Evolutionary conservation across 2,329 filamentous ascomycete species (phyloP), one percentile per base, ranked within the genome.

Genomic region (Ascochyta lentis): DNA sequence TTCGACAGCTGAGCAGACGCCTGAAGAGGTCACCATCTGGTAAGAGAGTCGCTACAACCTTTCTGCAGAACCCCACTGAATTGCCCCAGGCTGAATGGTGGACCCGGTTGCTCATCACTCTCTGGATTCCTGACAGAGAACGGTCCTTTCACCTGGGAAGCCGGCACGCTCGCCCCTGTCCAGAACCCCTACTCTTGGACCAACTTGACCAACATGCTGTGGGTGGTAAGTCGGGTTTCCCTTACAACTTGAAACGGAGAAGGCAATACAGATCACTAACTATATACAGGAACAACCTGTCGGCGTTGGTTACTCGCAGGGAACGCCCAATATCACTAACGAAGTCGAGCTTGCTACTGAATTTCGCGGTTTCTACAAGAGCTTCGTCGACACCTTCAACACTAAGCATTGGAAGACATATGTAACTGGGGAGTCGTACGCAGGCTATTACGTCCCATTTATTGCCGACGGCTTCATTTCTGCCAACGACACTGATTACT

Each of bases 61-160:
- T 10, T 31, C n/a, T 10, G 1, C 23, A 37, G 12, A 6, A 24
- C 6, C 8, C n/a, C 51, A 22, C 53, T 61, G 16, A 63, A 27
- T 12, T 49, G 5, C 33, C 19, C 13, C 37, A 73, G 70, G 71
- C 66, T 76, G 45, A 76, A 76, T 42, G 74, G 73, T 26, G 74
- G 73, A 8, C 76, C 76, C 6, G 77, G 76, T 3, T 78, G 77
- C 59, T 72, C 66, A 29, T 89, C 86, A 1, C 80, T 91, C 6
- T 82, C 87, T 61, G 89, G 89, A 7, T 78, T 93, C 1, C 72
- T 94, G 9, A 89, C 91, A 46, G 90, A 94, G 65, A 93, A 92
- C 64, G 90, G 91, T 0, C 88, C 90, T 0, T 74, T 74, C 47
- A 71, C 62, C 1, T 77, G 75, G 73, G 84, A 89, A 68, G 81